phyloP scores from a whole-genome alignment of 2,329 filamentous ascomycete species.

The Trichoderma harzianum region DNA sequence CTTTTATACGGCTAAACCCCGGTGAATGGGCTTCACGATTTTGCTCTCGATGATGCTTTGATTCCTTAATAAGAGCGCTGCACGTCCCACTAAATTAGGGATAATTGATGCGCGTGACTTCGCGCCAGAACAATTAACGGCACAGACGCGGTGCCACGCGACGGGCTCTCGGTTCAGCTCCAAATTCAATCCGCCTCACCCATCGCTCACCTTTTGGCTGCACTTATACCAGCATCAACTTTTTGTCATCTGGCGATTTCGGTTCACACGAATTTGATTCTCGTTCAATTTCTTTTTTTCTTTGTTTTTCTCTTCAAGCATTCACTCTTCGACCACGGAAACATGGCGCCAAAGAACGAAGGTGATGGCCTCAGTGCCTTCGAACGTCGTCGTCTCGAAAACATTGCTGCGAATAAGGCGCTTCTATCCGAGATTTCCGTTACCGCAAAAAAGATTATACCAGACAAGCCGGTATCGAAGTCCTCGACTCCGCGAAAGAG shows the following conservation, averaged over 20 bases:
- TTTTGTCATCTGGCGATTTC: not conserved
- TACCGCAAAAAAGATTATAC: slow-evolving; percentile 66
- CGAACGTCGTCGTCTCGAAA: slow-evolving; percentile 78
- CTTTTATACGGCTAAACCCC: slow-evolving; percentile 2
- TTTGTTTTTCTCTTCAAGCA: not conserved
- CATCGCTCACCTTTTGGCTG: slow-evolving; percentile 4
- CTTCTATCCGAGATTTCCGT: slow-evolving; percentile 73
- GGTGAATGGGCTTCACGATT: not conserved
- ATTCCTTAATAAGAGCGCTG: not conserved
- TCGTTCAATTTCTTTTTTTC: not conserved
- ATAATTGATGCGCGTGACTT: slow-evolving; percentile 30
- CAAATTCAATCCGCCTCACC: slow-evolving; percentile 1
- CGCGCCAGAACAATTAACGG: slow-evolving; percentile 31
- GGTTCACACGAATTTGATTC: not conserved
- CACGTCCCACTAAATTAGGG: not conserved
- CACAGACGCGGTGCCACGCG: slow-evolving; percentile 15
- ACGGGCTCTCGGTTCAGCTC: not conserved
- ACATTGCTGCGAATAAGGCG: slow-evolving; percentile 82
- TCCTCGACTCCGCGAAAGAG: slow-evolving; percentile 35
- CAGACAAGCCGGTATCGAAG: slow-evolving; percentile 47
- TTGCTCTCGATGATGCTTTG: not conserved
- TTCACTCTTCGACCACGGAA: not conserved
- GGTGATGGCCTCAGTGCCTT: slow-evolving; percentile 68
- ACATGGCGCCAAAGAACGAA: slow-evolving; percentile 47
- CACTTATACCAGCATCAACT: not conserved